Evolutionary conservation across 139 green algal species (phyloP), one percentile per base, ranked within the genome.

Genomic region (Haematococcus lacustris): DNA sequence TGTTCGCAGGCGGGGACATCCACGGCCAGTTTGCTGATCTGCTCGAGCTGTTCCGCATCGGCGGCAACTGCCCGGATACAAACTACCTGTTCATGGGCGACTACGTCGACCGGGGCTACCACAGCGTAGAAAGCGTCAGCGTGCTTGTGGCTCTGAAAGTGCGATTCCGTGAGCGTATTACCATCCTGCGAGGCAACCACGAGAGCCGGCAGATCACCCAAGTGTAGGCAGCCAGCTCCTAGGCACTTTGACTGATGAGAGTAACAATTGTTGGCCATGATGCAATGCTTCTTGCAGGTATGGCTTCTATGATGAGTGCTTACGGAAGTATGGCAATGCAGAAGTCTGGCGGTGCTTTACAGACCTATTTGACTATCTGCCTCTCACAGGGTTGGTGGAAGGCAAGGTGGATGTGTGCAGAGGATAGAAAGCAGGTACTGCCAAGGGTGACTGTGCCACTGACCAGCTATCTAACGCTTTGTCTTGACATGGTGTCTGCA

Each of bases 51-150:
- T 97, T 98, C 71, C 81, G 87, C 37, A 96, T 97, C n/a, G 94
- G 92, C 23, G 95, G 95, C 62, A 88, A 93, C 65, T 89, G 84
- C 69, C 95, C 95, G 0, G 94, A 99, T 79, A 99, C 95, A 7
- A 99, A 99, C 83, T 99, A 98, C 71, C 79, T 98, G 35, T 98
- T 99, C 81, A 97, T 99, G 93, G 95, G 95, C 0, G 95, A 99
- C 88, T 99, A 98, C 77, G 95, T 99, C 38, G 95, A 99, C 78
- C 74, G 95, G 59, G 95, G 91, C 51, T 99, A 99, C 78, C 94
- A 98, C 74, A 95, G 85, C 30, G 95, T 99, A 34, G 95, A 99
- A 78, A 99, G 95, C 34, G 95, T 93, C 9, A 90, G 78, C 0
- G 76, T 98, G 66, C 83, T 98, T 53, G 90, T 98, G 40, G 91